phyloP scores from a whole-genome alignment of 1,284 basidiomycete genomes.

The Coniferiporia sulphurascens region DNA sequence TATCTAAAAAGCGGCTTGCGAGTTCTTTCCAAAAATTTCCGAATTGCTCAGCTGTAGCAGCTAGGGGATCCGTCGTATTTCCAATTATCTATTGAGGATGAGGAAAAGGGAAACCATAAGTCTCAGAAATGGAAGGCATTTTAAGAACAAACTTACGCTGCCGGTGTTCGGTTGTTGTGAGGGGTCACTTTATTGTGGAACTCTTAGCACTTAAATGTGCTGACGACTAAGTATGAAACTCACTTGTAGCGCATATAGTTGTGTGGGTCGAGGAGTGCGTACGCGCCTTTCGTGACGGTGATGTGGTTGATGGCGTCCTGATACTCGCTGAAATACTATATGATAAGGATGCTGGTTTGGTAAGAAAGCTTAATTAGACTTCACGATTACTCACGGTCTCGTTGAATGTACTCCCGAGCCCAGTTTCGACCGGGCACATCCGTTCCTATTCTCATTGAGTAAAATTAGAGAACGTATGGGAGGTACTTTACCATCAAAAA shows the following conservation, averaged over 20 bases:
- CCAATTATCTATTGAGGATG: slow-evolving; percentile 36
- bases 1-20: slow-evolving; percentile 22
- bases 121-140: neutral
- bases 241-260: slow-evolving; percentile 48
- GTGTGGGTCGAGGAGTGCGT: slow-evolving; percentile 41
- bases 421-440: slow-evolving; percentile 39
- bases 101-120: neutral
- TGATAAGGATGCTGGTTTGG: neutral
- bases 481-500: slow-evolving; percentile 34
- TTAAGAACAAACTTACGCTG: slow-evolving; percentile 31
- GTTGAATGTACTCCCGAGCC: slow-evolving; percentile 39
- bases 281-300: slow-evolving; percentile 36
- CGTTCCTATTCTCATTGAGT: slow-evolving; percentile 28
- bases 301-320: slow-evolving; percentile 41
- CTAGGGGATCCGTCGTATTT: slow-evolving; percentile 37
- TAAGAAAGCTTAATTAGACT: neutral
- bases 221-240: neutral
- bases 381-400: slow-evolving; percentile 33
- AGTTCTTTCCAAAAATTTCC: slow-evolving; percentile 23
- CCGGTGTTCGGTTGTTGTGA: slow-evolving; percentile 39
- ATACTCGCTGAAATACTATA: slow-evolving; percentile 39
- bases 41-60: slow-evolving; percentile 35
- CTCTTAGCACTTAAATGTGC: neutral
- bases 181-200: slow-evolving; percentile 32
- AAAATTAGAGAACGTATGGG: neutral